A percentile compares a stretch with the other conserved stretches of the same genome.
Conservation (phyloP, 306 rosid genomes). For the Lagenaria siceraria region DNA sequence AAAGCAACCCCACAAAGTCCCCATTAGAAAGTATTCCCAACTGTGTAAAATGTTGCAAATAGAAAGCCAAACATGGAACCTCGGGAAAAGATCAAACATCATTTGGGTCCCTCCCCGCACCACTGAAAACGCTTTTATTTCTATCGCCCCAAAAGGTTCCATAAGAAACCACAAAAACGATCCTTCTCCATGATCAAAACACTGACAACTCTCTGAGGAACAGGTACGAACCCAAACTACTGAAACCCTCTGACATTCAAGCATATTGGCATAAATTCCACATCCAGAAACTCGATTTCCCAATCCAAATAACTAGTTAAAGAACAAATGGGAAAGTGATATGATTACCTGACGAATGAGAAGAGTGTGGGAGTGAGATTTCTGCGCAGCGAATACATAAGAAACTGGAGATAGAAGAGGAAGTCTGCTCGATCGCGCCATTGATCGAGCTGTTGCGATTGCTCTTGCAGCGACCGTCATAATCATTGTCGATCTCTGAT, state of each 20-base stretch:
- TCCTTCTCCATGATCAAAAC: too few relatives aligned
- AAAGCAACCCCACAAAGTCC: too few relatives aligned
- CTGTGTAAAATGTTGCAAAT: too few relatives aligned
- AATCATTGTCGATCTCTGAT: neutral
- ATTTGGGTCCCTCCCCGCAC: too few relatives aligned
- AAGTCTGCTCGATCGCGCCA: neutral
- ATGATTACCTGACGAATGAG: constrained; percentile 4
- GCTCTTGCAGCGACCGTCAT: neutral
- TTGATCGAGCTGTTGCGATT: neutral
- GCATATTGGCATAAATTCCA: neutral
- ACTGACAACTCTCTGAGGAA: too few relatives aligned
- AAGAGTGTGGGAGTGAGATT: constrained; percentile 6
- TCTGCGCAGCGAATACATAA: neutral
- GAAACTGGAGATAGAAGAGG: neutral
- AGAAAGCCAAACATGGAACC: too few relatives aligned
- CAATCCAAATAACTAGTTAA: neutral
- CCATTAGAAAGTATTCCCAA: too few relatives aligned
- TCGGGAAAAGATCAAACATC: too few relatives aligned
- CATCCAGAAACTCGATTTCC: neutral
- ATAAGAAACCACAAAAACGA: too few relatives aligned
- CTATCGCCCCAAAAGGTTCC: too few relatives aligned
- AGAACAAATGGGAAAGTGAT: neutral
- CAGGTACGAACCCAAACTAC: too few relatives aligned
- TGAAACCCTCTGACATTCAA: constrained; percentile 28
- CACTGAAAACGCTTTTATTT: too few relatives aligned